Percentiles rank a stretch among this genome's conserved stretches.
Conservation (phyloP, 2,329 filamentous ascomycete genomes). For the Endoconidiophora polonica region DNA sequence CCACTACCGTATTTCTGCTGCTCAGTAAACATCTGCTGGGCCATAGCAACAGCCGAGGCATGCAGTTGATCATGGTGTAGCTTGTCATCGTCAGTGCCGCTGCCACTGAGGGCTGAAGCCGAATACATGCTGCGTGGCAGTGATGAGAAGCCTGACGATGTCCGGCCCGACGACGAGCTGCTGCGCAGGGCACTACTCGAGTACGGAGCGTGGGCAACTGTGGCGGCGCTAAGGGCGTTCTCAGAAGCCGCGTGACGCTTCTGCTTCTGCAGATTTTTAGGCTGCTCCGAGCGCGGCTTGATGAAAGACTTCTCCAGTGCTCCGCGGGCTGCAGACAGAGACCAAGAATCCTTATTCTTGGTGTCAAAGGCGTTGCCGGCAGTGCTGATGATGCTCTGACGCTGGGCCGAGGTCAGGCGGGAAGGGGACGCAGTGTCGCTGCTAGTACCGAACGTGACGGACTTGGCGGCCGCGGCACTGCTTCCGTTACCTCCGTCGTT, state of each 20-base stretch:
- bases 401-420: background rate
- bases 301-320: conserved; percentile 6
- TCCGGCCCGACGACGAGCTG: conserved; percentile 49
- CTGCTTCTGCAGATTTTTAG: background rate
- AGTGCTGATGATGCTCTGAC: background rate
- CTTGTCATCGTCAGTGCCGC: conserved; percentile 53
- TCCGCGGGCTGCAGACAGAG: conserved; percentile 4
- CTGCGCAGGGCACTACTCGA: conserved; percentile 19
- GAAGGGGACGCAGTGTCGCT: too few species aligned
- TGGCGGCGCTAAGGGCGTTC: conserved; percentile 56
- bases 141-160: conserved; percentile 49
- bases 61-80: conserved; percentile 55
- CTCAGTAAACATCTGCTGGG: conserved; percentile 63
- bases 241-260: background rate
- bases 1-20: conserved; percentile 40
- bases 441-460: too few species aligned
- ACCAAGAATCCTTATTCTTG: conserved; percentile 1
- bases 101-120: conserved; percentile 52
- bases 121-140: conserved; percentile 64
- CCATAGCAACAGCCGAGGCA: conserved; percentile 78
- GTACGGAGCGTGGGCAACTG: conserved; percentile 42
- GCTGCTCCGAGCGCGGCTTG: conserved; percentile 1
- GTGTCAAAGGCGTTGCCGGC: background rate
- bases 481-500: background rate
- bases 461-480: background rate